A percentile compares a stretch with the other conserved stretches of the same genome.
These are phyloP conservation scores for Acorus calamus DNA, from an alignment of 106 monocot species.

Conservation along the genomic window DNA sequence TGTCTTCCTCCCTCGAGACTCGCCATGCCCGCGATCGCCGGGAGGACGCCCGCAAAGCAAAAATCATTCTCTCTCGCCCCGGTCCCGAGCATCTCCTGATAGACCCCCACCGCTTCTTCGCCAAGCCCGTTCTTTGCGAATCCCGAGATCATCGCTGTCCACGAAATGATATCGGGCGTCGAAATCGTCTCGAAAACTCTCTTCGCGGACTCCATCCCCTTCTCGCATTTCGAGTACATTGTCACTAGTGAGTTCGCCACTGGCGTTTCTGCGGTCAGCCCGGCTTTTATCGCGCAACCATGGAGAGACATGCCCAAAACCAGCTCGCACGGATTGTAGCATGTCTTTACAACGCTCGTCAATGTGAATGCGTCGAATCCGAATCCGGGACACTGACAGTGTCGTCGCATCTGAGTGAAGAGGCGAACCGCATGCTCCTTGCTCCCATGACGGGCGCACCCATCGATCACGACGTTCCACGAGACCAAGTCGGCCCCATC, in stretches of 20 bases:
- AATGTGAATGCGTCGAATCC: constrained; percentile 48
- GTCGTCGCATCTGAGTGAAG: constrained; percentile 35
- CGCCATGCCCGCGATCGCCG: constrained; percentile 20
- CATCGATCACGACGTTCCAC: constrained; percentile 73
- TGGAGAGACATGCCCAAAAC: constrained; percentile 52
- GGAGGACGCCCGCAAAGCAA: constrained; percentile 40
- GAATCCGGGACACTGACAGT: background rate
- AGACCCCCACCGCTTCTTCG: constrained; percentile 26
- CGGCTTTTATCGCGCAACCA: constrained; percentile 32
- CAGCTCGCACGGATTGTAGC: constrained; percentile 24
- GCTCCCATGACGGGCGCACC: constrained; percentile 35
- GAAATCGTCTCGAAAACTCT: constrained; percentile 30
- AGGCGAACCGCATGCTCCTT: constrained; percentile 16
- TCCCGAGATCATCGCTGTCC: constrained; percentile 61
- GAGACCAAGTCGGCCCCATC: constrained; percentile 32
- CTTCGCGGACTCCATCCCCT: constrained; percentile 15
- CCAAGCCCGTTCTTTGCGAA: constrained; percentile 23
- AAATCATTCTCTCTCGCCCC: constrained; percentile 55
- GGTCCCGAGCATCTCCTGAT: constrained; percentile 33
- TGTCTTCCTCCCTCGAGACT: constrained; percentile 44
- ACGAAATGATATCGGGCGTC: constrained; percentile 48
- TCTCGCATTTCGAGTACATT: constrained; percentile 59
- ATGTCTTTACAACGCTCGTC: constrained; percentile 69
- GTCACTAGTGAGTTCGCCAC: constrained; percentile 58
- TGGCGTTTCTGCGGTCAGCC: constrained; percentile 28